Conservation (phyloP, 805 yeast genomes). For the Candida xiaguanensis region DNA sequence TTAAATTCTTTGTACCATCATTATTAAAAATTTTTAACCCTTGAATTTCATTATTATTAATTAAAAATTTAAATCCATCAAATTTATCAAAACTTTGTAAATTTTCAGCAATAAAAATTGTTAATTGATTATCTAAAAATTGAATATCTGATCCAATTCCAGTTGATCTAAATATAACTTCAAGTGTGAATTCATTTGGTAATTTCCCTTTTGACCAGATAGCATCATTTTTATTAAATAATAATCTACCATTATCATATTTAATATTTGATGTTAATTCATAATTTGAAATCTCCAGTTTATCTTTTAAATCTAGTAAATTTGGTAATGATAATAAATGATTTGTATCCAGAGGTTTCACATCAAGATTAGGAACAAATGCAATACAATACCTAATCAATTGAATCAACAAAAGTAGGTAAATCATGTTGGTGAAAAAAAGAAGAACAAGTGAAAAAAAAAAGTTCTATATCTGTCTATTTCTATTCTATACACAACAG, state of each 20-base stretch:
- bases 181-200: slow-evolving; percentile 50
- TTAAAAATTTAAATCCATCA: slow-evolving; percentile 61
- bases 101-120: slow-evolving; percentile 18
- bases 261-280: slow-evolving; percentile 61
- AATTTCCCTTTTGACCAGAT: slow-evolving; percentile 19
- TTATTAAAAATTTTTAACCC: slow-evolving; percentile 57
- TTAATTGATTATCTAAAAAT: slow-evolving; percentile 12
- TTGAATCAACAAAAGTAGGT: background rate
- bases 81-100: slow-evolving; percentile 54
- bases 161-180: slow-evolving; percentile 58
- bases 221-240: slow-evolving; percentile 16
- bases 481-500: slow-evolving; percentile 32
- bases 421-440: background rate
- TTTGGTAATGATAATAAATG: slow-evolving; percentile 29
- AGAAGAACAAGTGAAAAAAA: slow-evolving; percentile 3
- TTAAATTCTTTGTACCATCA: slow-evolving; percentile 47
- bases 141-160: slow-evolving; percentile 27
- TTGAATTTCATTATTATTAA: slow-evolving; percentile 49
- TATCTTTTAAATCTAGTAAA: slow-evolving; percentile 21
- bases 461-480: background rate
- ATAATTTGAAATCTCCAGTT: slow-evolving; percentile 29
- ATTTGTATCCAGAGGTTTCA: background rate
- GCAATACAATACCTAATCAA: background rate
- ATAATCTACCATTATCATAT: slow-evolving; percentile 70
- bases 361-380: background rate